Base-by-base conservation (phyloP, 2,329 filamentous ascomycete genomes). In the Aspergillus eucalypticola region DNA sequence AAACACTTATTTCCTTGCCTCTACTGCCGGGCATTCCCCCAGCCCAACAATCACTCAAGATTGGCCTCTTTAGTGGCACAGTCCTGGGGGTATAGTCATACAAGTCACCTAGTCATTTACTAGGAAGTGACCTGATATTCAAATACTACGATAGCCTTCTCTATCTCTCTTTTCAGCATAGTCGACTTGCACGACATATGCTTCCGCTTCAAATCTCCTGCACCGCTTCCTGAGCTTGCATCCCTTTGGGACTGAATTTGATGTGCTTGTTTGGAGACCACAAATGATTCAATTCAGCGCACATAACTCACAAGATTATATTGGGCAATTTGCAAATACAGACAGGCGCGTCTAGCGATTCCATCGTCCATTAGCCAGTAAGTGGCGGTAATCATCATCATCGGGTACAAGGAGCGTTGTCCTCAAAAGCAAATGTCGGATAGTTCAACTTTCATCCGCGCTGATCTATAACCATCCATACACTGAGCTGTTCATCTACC, bases 71-170 rank as follows among this genome's bases (percentile, higher is more conserved):
- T 29, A 10, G 25, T 49, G 44, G 44, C 44, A 49, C 44, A n/a
- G 27, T 5, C 11, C n/a, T 49, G 4, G 23, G 44, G 13, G 15
- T 49, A 49, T 49, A 49, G 44, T 29, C 44, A 49, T 49, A 49
- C 44, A 49, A 29, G 15, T 29, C 23, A 25, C 13, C 23, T 49
- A 49, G 25, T 49, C 15, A 8, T 27, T 29, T 15, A 8, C 44
- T 49, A 8, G 21, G 15, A 23, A 29, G 5, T 10, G 2, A 3
- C 44, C 25, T 2, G 21, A 25, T 29, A 27, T 57, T 39, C 19
- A 35, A 60, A 39, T 56, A 56, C 42, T 51, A 53, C 50, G 27
- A 48, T 54, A 8, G 3, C 50, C 25, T 59, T 42, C 53, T 50
- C 50, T 50, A 49, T 44, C 44, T 54, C 46, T 19, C 39, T 23